Conservation (phyloP, 192 early-diverging fungal species). For the Funneliformis geosporum region DNA sequence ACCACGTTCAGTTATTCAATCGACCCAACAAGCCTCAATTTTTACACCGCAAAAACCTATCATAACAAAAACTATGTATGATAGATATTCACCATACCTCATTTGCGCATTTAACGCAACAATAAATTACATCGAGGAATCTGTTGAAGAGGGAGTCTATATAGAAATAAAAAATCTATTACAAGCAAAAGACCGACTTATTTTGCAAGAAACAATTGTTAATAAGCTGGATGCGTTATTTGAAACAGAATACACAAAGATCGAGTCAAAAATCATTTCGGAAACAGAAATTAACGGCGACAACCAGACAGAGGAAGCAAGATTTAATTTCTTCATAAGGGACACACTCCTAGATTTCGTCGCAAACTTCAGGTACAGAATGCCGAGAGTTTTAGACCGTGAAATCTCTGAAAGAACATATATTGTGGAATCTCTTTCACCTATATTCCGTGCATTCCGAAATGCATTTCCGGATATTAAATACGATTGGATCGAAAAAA, state of each 20-base stretch:
- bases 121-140: neutral
- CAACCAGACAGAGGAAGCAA: neutral
- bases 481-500: conserved; percentile 16
- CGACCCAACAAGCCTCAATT: neutral
- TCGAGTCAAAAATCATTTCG: neutral
- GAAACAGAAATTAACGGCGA: neutral
- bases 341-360: neutral
- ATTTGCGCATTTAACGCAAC: neutral
- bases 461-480: conserved; percentile 21
- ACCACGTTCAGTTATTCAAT: neutral
- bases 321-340: conserved; percentile 12
- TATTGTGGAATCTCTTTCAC: conserved; percentile 1
- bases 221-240: conserved; percentile 9
- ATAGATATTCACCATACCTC: neutral
- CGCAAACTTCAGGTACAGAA: neutral
- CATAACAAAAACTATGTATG: conserved; percentile 2
- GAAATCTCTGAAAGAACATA: conserved; percentile 8
- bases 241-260: neutral
- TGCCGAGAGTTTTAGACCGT: neutral
- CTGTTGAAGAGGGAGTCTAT: neutral
- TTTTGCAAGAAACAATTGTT: neutral
- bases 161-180: neutral
- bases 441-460: neutral
- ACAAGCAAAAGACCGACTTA: neutral
- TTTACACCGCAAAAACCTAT: conserved; percentile 3